Percentiles rank a stretch among this genome's conserved stretches.
Evolutionary conservation across 225 moss, liverwort and hornwort species (phyloP).

Genomic region (Pseudisothecium myosuroides): DNA sequence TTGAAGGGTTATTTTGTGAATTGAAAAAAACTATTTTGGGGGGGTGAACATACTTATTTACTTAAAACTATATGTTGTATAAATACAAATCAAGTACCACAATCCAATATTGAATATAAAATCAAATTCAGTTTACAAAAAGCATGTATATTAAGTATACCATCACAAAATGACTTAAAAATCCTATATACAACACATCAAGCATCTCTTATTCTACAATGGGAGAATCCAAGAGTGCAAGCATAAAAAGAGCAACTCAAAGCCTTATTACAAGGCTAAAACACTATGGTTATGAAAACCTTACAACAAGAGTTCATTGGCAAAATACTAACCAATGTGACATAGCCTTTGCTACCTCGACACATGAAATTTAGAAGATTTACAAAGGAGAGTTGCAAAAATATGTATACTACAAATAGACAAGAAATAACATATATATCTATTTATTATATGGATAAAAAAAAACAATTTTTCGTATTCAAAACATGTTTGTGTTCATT

Average conservation of each 20-base stretch:
- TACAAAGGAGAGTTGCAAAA: background rate
- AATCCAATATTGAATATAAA: background rate
- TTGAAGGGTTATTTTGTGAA: background rate
- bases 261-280: background rate
- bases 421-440: background rate
- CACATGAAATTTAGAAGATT: background rate
- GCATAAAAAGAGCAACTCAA: background rate
- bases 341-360: accelerated
- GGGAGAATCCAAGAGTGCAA: background rate
- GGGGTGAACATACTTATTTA: accelerated
- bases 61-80: accelerated
- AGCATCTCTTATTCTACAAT: no score
- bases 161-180: background rate
- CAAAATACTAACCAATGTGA: background rate
- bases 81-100: accelerated
- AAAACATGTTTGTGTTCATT: background rate
- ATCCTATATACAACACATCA: background rate
- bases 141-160: background rate
- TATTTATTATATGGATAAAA: background rate
- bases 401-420: accelerated
- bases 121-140: background rate
- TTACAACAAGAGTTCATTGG: background rate
- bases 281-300: background rate
- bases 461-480: background rate
- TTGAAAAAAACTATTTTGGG: background rate